These are phyloP conservation scores for Erodium texanum DNA, from an alignment of 441 rosid species.

Conservation along the genomic window DNA sequence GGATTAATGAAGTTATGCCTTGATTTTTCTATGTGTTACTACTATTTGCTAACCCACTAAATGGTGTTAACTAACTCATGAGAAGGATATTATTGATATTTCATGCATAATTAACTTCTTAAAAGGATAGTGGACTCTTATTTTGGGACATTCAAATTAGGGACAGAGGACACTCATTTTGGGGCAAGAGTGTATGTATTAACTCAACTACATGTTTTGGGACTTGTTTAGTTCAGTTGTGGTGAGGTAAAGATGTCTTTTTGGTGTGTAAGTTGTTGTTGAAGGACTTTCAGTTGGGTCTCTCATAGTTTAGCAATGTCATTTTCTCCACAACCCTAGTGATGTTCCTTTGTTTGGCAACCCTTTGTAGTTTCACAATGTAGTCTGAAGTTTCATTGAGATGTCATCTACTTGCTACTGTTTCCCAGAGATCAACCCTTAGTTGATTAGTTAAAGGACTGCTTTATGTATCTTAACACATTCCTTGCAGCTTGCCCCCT, in stretches of 20 bases:
- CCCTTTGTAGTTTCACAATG: neutral
- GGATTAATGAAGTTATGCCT: too few relatives aligned
- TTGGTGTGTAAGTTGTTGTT: neutral
- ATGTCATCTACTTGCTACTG: neutral
- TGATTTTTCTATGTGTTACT: too few relatives aligned
- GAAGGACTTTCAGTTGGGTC: neutral
- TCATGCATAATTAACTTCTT: too few relatives aligned
- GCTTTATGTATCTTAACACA: neutral
- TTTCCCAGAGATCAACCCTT: neutral
- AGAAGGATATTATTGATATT: too few relatives aligned
- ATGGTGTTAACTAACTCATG: too few relatives aligned
- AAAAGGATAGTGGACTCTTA: too few relatives aligned
- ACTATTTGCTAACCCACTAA: too few relatives aligned
- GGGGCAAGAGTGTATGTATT: too few relatives aligned
- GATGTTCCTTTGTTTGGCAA: neutral
- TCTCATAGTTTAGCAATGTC: neutral
- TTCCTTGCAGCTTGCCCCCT: conserved; percentile 48
- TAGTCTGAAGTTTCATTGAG: neutral
- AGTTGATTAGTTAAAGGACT: neutral
- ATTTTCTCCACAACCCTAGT: neutral
- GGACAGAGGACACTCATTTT: too few relatives aligned
- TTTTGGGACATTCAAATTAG: too few relatives aligned
- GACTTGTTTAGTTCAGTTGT: too few relatives aligned
- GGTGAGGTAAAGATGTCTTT: neutral
- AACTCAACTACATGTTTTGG: too few relatives aligned